Conservation (phyloP, 2,329 filamentous ascomycete species). For the Boeremia lycopersici region DNA sequence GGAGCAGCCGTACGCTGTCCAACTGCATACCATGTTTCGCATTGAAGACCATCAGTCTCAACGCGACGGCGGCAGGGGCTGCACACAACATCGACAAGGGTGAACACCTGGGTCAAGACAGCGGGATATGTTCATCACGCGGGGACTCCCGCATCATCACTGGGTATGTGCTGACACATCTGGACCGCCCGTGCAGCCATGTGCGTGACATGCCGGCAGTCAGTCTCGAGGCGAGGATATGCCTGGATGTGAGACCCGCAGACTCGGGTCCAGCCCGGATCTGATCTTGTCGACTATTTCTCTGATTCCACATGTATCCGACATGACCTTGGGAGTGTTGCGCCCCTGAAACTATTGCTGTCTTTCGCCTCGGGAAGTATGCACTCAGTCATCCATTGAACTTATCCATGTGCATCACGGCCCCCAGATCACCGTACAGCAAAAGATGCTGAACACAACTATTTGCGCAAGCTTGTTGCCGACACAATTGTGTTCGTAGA, state of each 20-base stretch:
- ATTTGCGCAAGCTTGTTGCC: not conserved
- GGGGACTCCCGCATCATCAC: conserved; percentile 10
- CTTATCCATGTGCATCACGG: not conserved
- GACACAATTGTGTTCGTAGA: not conserved
- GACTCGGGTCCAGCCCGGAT: not conserved
- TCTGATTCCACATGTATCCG: not conserved
- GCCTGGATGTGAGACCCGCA: conserved; percentile 2
- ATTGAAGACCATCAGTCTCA: not conserved
- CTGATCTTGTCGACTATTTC: not conserved
- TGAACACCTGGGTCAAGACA: not conserved
- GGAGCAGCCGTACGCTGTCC: not conserved
- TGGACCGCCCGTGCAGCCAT: conserved; percentile 14
- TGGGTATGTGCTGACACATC: conserved; percentile 3
- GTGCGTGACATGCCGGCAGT: conserved; percentile 16
- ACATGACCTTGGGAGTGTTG: not conserved
- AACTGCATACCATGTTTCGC: conserved; percentile 8
- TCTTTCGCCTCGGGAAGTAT: conserved; percentile 1
- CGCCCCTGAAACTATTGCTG: not conserved
- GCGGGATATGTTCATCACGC: not conserved
- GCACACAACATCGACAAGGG: not conserved
- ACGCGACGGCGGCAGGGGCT: not conserved
- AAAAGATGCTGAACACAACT: not conserved
- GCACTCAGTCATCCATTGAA: not conserved
- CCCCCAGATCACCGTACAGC: not conserved
- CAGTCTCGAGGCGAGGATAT: conserved; percentile 6